Conservation (phyloP, 306 rosid genomes). For the Cicer cuneatum region DNA sequence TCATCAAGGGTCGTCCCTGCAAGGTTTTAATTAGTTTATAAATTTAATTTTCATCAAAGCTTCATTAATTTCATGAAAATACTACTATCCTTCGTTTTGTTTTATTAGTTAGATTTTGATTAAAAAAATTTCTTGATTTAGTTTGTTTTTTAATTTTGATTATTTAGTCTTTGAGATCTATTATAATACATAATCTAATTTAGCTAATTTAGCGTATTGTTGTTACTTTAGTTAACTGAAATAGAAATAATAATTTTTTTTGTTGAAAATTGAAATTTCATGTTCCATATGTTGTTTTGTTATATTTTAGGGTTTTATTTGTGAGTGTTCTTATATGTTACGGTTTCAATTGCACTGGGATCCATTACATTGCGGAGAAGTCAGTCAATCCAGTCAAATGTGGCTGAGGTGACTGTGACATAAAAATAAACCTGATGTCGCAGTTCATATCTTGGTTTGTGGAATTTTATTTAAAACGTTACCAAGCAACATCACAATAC, state of each 20-base stretch:
- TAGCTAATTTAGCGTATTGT: background rate
- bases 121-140: background rate
- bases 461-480: background rate
- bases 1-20: slow-evolving; percentile 83
- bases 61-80: background rate
- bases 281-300: background rate
- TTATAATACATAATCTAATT: background rate
- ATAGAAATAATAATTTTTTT: background rate
- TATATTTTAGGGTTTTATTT: background rate
- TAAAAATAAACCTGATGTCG: too few relatives aligned
- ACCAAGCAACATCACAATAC: background rate
- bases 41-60: background rate
- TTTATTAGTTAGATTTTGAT: background rate
- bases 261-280: slow-evolving; percentile 10
- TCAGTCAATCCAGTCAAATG: too few relatives aligned
- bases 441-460: too few relatives aligned
- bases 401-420: too few relatives aligned
- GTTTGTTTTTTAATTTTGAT: background rate
- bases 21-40: slow-evolving; percentile 53
- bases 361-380: background rate
- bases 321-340: background rate
- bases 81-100: too few relatives aligned
- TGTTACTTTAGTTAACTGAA: background rate
- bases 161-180: slow-evolving; percentile 10
- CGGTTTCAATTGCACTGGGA: background rate